Conservation (phyloP, 768 basidiomycete genomes). For the Dentipellis fragilis region DNA sequence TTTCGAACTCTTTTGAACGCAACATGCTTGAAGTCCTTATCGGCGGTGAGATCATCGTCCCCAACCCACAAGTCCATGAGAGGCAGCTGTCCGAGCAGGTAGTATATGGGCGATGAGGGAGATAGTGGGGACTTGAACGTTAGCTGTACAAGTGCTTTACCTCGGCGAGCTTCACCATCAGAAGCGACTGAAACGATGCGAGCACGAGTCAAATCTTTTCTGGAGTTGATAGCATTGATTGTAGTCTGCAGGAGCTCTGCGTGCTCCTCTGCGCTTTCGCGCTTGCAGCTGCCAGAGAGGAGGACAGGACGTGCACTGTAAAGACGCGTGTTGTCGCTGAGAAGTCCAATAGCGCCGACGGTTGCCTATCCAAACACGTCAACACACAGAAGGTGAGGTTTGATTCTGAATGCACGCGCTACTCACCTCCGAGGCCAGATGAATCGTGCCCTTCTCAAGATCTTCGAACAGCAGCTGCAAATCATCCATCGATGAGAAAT, state of each 20-base stretch:
- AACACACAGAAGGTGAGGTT: neutral
- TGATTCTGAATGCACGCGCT: neutral
- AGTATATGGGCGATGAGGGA: no score
- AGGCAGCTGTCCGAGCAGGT: no score
- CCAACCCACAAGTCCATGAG: no score
- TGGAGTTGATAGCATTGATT: neutral
- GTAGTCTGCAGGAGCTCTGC: neutral
- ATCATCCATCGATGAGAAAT: neutral
- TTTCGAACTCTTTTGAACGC: neutral
- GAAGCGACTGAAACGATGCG: neutral
- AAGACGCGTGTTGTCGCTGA: neutral
- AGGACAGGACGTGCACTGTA: neutral
- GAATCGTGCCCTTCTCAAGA: neutral
- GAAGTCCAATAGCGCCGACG: neutral
- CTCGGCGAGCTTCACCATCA: neutral
- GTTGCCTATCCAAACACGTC: neutral
- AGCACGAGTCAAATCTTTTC: neutral
- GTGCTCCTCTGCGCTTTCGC: neutral
- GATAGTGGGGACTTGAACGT: neutral
- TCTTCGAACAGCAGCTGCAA: neutral
- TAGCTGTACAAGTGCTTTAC: neutral
- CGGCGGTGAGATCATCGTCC: no score
- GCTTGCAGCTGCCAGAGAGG: neutral
- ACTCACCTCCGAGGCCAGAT: neutral
- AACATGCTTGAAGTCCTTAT: no score